A percentile compares a stretch with the other conserved stretches of the same genome.
phyloP scores from a whole-genome alignment of 2,329 filamentous ascomycete genomes.

The Pseudonectria buxi region DNA sequence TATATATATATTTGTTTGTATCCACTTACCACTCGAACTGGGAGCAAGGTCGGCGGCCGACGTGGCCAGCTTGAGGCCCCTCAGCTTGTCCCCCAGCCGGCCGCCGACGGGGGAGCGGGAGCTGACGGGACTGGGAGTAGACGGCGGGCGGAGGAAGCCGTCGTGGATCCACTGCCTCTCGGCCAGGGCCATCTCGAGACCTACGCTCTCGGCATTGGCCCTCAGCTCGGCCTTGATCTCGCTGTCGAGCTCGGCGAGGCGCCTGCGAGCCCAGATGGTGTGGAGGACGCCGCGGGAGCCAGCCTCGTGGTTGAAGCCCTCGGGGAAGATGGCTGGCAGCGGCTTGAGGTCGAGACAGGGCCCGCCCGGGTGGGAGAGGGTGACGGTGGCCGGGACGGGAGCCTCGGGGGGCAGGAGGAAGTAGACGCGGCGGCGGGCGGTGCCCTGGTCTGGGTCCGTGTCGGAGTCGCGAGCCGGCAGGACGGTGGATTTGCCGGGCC shows the following conservation, averaged over 20 bases:
- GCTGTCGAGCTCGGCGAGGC: conserved; percentile 64
- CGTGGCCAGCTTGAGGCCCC: conserved; percentile 71
- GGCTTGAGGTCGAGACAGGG: conserved; percentile 59
- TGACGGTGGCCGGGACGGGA: conserved; percentile 65
- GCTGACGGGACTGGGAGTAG: conserved; percentile 37
- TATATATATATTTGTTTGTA: no score
- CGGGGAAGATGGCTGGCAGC: conserved; percentile 78
- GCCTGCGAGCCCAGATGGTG: conserved; percentile 83
- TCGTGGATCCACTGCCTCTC: conserved; percentile 81
- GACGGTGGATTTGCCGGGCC: conserved; percentile 72
- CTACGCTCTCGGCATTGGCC: conserved; percentile 73
- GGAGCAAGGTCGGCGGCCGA: conserved; percentile 57
- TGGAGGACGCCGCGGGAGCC: conserved; percentile 79
- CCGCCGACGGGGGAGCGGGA: conserved; percentile 61
- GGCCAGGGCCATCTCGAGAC: conserved; percentile 73
- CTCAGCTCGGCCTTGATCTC: conserved; percentile 71
- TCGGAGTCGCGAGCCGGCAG: conserved; percentile 50
- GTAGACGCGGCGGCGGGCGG: conserved; percentile 58
- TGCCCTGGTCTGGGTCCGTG: conserved; percentile 21
- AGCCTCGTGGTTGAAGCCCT: conserved; percentile 62
- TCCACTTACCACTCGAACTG: conserved; percentile 45
- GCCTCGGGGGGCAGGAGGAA: conserved; percentile 71
- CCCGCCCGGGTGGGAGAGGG: conserved; percentile 43
- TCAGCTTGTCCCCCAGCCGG: conserved; percentile 70
- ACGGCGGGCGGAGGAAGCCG: conserved; percentile 50